Conservation (phyloP, 2,329 filamentous ascomycete species). For the Aureobasidium leucospermi region DNA sequence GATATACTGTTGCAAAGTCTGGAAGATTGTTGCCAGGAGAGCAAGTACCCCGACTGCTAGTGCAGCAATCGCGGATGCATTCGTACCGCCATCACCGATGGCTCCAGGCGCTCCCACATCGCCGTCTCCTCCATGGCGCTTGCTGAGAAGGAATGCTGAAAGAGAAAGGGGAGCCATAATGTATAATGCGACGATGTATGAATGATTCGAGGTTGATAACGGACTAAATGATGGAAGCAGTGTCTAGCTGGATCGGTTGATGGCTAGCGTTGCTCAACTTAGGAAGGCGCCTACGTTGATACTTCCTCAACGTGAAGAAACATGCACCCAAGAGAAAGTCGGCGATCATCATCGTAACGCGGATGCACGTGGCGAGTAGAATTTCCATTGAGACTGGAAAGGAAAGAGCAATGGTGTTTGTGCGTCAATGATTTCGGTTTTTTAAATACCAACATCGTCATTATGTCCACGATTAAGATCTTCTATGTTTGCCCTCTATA, state of each 20-base stretch:
- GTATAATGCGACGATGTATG: background rate
- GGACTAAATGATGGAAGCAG: background rate
- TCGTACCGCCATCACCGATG: background rate
- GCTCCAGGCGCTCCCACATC: background rate
- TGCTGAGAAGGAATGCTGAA: background rate
- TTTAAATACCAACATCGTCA: no score
- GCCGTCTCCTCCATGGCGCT: slow-evolving; percentile 2
- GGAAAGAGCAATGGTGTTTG: no score
- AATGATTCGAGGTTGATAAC: background rate
- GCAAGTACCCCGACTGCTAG: background rate
- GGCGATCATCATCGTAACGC: no score
- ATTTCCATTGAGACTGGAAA: no score
- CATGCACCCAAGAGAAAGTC: no score
- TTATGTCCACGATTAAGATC: no score
- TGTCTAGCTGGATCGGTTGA: background rate
- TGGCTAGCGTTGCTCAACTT: background rate
- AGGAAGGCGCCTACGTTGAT: background rate
- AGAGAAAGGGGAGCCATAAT: background rate
- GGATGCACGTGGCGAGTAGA: no score
- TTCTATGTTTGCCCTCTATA: no score
- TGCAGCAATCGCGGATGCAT: background rate
- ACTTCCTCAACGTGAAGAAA: no score
- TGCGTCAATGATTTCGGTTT: no score
- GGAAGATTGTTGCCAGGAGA: background rate
- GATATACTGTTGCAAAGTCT: slow-evolving; percentile 5